Conservation (phyloP, 1,284 basidiomycete species). For the Rhodotorula sp. region DNA sequence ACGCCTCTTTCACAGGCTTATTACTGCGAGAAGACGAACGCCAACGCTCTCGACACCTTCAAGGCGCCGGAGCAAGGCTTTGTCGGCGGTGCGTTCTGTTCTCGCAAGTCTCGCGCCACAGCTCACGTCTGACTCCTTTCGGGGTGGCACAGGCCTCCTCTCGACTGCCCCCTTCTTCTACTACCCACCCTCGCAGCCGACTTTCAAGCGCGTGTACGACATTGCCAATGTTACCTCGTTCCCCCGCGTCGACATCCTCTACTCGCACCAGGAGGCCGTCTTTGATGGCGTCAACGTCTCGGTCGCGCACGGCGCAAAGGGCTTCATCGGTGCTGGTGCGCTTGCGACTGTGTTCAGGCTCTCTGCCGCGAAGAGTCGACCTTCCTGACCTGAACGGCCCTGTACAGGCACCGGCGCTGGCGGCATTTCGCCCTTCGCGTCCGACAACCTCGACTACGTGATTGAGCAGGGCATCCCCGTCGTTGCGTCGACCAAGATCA, state of each 20-base stretch:
- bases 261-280: conserved; percentile 24
- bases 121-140: too few species aligned
- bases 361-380: too few species aligned
- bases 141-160: conserved; percentile 26
- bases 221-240: conserved; percentile 35
- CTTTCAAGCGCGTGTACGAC: conserved; percentile 39
- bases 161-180: conserved; percentile 46
- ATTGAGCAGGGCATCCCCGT: conserved; percentile 17
- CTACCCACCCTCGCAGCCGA: conserved; percentile 30
- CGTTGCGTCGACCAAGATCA: conserved; percentile 34
- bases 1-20: background rate
- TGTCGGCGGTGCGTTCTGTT: conserved; percentile 18
- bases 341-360: too few species aligned
- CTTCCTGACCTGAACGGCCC: background rate
- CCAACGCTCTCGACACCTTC: conserved; percentile 49
- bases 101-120: too few species aligned
- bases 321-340: conserved; percentile 44
- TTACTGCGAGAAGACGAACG: conserved; percentile 7
- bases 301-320: conserved; percentile 43
- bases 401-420: conserved; percentile 43
- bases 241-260: conserved; percentile 45
- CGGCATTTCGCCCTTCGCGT: conserved; percentile 9
- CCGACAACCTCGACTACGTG: conserved; percentile 11
- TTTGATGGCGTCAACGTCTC: conserved; percentile 38
- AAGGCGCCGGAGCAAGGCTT: conserved; percentile 47